These are phyloP conservation scores for Trichoderma sp. DNA, from an alignment of 2,329 filamentous ascomycete genomes.

Conservation along the genomic window DNA sequence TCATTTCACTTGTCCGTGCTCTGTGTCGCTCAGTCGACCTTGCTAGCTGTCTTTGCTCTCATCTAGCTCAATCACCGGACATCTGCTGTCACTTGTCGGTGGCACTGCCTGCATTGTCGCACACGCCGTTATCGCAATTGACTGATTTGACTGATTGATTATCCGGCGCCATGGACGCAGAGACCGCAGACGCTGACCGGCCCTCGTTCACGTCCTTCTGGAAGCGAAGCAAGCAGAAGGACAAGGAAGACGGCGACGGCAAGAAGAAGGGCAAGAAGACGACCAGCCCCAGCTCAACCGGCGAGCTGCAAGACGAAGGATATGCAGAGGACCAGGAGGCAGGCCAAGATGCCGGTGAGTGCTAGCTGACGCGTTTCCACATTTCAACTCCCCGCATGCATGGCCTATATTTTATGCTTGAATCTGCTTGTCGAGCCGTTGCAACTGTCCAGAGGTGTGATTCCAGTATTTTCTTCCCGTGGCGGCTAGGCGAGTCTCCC, in stretches of 20 bases:
- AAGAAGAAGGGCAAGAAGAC: conserved; percentile 14
- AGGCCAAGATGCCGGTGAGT: conserved; percentile 12
- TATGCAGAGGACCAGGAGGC: not conserved
- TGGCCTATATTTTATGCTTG: conserved; percentile 15
- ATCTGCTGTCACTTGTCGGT: not conserved
- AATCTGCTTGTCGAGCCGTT: not conserved
- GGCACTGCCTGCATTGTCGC: not conserved
- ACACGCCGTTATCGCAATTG: not conserved
- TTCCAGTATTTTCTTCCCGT: conserved; percentile 4
- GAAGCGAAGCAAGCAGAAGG: conserved; percentile 49
- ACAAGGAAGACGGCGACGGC: not conserved
- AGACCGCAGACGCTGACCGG: conserved; percentile 33
- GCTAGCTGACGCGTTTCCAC: conserved; percentile 12
- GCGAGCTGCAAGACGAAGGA: conserved; percentile 5
- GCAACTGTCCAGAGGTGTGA: not conserved
- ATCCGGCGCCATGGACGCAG: conserved; percentile 30
- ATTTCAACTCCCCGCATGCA: conserved; percentile 9
- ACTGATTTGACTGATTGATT: not conserved
- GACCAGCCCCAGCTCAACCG: not conserved
- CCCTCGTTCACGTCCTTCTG: conserved; percentile 55
- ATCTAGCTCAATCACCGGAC: not conserved
- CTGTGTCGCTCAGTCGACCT: not conserved
- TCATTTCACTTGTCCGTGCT: too few relatives aligned
- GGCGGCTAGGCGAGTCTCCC: not conserved
- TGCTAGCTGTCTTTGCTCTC: not conserved